Conservation (phyloP, 2,329 filamentous ascomycete genomes). For the Exophiala bonariae region DNA sequence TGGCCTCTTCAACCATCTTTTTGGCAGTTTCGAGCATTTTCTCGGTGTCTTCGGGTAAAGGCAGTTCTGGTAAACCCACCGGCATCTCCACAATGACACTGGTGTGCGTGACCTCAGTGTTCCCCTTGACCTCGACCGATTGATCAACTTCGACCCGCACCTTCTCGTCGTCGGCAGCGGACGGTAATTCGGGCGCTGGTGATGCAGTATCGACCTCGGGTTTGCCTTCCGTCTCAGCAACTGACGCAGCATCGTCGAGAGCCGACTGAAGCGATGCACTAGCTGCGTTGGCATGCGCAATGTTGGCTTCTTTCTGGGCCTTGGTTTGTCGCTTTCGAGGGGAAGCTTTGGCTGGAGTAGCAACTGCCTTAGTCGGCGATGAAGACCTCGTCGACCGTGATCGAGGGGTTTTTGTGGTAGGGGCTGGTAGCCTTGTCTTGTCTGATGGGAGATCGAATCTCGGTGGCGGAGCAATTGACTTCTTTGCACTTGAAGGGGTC, state of each 20-base stretch:
- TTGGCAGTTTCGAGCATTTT: conserved; percentile 84
- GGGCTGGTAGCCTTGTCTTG: conserved; percentile 32
- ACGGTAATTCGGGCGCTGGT: conserved; percentile 7
- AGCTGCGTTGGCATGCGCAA: conserved; percentile 49
- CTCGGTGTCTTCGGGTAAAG: conserved; percentile 73
- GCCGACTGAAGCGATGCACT: conserved; percentile 50
- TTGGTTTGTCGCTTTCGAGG: conserved; percentile 55
- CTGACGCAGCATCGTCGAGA: conserved; percentile 43
- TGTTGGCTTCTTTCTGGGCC: conserved; percentile 49
- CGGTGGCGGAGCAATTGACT: conserved; percentile 78
- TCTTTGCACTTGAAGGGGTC: conserved; percentile 66
- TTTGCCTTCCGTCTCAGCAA: conserved; percentile 28
- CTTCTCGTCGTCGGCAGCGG: conserved; percentile 42
- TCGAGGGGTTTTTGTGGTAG: conserved; percentile 26
- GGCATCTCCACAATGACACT: conserved; percentile 77
- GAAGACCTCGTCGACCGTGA: conserved; percentile 59
- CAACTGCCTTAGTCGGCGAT: conserved; percentile 41
- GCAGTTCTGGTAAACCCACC: conserved; percentile 63
- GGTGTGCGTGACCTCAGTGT: conserved; percentile 68
- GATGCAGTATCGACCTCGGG: conserved; percentile 3
- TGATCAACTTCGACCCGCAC: conserved; percentile 72
- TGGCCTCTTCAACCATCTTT: conserved; percentile 78
- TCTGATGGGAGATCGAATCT: conserved; percentile 65
- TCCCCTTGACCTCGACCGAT: conserved; percentile 67
- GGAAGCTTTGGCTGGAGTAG: conserved; percentile 51